Conservation (phyloP, 2,329 filamentous ascomycete genomes). For the Pseudogymnoascus sp. region DNA sequence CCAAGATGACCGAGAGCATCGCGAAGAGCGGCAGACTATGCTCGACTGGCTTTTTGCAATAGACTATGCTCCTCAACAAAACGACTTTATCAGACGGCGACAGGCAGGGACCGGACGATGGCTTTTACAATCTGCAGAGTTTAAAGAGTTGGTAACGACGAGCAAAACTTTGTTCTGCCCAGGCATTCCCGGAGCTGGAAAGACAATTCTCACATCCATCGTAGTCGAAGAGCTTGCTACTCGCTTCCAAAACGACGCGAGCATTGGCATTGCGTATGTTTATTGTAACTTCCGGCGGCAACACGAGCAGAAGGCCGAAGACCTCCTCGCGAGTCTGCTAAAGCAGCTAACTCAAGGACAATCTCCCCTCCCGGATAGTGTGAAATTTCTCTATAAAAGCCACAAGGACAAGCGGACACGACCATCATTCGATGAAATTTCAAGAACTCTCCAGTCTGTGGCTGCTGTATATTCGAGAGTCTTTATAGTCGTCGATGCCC, state of each 20-base stretch:
- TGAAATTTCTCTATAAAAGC: conserved; percentile 26
- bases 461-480: conserved; percentile 14
- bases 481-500: conserved; percentile 15
- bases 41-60: no score
- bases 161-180: conserved; percentile 27
- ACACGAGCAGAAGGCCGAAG: conserved; percentile 29
- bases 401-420: conserved; percentile 18
- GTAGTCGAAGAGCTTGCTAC: conserved; percentile 33
- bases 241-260: conserved; percentile 17
- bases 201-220: conserved; percentile 38
- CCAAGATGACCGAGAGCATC: no score
- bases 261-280: conserved; percentile 35
- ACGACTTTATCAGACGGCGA: conserved; percentile 29
- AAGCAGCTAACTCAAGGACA: conserved; percentile 30
- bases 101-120: conserved; percentile 26
- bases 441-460: conserved; percentile 16
- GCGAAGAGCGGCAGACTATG: no score
- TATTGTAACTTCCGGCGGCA: conserved; percentile 38
- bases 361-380: conserved; percentile 19
- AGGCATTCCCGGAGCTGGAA: conserved; percentile 41
- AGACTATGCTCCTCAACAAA: no score
- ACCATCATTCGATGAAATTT: conserved; percentile 24
- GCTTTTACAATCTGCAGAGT: conserved; percentile 14
- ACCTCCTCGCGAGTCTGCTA: conserved; percentile 30
- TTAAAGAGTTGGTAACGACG: neutral